Evolutionary conservation across 139 green algal species (phyloP), one percentile per base, ranked within the genome.

Genomic region (Desmodesmus armatus): DNA sequence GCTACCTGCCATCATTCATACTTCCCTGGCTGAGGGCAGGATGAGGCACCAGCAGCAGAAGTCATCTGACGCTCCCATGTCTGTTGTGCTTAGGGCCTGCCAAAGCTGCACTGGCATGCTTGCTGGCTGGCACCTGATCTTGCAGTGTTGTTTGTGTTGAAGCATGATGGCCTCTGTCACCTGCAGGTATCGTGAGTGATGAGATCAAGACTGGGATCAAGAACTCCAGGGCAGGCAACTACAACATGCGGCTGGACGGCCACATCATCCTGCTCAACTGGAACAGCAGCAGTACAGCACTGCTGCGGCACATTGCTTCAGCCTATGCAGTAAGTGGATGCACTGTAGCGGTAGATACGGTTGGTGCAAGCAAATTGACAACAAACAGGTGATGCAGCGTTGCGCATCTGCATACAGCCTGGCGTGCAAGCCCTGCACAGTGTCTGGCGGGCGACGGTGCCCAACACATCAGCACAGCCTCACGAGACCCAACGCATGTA

Each of bases 221-320:
- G 65, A 85, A 78, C 80, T 51, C 33, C 67, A 53, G 80, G 17
- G 71, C 19, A 39, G 80, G 80, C 66, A 85, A 85, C 80, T 85
- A 85, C 80, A 74, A 60, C 44, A 66, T 85, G 66, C 65, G 80
- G 6, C 35, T 66, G 33, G 41, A 47, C 29, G 80, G 65, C 2
- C 80, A 85, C 47, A 70, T 85, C 31, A 44, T 85, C 9, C n/a
- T 85, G 5, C 33, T 85, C 35, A 85, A 85, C 66, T 85, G 80
- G 80, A 85, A 85, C 23, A 58, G 43, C 47, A 44, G 41, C 23
- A 79, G 60, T 17, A 77, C 66, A 19, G 65, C 80, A 6, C 44
- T 85, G n/a, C 66, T 85, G 31, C n/a, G 80, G n/a, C 80, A 85
- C 33, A 79, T 85, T 39, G 80, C 80, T 23, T 44, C 39, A 13